A percentile compares a stretch with the other conserved stretches of the same genome.
These are phyloP conservation scores for Thermomucor indicae-seudaticae DNA, from an alignment of 371 early-diverging fungal genomes.

Conservation along the genomic window DNA sequence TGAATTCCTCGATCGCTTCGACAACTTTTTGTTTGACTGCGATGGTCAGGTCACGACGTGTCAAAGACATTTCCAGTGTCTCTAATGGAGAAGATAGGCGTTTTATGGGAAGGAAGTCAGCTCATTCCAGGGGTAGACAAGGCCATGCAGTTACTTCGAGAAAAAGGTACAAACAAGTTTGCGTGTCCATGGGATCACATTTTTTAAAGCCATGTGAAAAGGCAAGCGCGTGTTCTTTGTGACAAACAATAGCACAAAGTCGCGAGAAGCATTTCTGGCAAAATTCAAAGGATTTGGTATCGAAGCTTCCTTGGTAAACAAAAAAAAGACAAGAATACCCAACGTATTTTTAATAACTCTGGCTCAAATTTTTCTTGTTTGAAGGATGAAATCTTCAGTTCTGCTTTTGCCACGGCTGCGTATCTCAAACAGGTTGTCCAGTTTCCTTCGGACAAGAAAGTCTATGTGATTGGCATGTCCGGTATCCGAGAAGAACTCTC, in stretches of 20 bases:
- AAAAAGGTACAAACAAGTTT: slow-evolving; percentile 46
- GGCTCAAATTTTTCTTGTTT: background rate
- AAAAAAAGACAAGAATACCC: background rate
- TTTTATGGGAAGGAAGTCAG: slow-evolving; percentile 84
- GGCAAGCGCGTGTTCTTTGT: slow-evolving; percentile 91
- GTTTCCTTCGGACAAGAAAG: slow-evolving; percentile 82
- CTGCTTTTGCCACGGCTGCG: slow-evolving; percentile 92
- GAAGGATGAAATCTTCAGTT: slow-evolving; percentile 90
- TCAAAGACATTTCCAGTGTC: background rate
- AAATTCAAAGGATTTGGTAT: slow-evolving; percentile 83
- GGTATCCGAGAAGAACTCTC: slow-evolving; percentile 88
- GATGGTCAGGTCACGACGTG: slow-evolving; percentile 65
- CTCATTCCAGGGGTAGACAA: slow-evolving; percentile 67
- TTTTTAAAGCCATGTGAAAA: slow-evolving; percentile 7
- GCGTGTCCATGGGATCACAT: background rate
- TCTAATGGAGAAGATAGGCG: slow-evolving; percentile 53
- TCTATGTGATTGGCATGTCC: slow-evolving; percentile 86
- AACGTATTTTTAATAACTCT: too few species aligned
- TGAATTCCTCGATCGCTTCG: slow-evolving; percentile 58
- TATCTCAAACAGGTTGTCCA: slow-evolving; percentile 80
- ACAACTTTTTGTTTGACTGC: slow-evolving; percentile 95
- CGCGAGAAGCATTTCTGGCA: slow-evolving; percentile 71
- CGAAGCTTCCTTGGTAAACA: slow-evolving; percentile 57
- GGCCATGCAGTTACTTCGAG: slow-evolving; percentile 66
- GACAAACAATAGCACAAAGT: slow-evolving; percentile 95